phyloP scores from a whole-genome alignment of 176 grass and related monocot species.

The Typha latifolia region DNA sequence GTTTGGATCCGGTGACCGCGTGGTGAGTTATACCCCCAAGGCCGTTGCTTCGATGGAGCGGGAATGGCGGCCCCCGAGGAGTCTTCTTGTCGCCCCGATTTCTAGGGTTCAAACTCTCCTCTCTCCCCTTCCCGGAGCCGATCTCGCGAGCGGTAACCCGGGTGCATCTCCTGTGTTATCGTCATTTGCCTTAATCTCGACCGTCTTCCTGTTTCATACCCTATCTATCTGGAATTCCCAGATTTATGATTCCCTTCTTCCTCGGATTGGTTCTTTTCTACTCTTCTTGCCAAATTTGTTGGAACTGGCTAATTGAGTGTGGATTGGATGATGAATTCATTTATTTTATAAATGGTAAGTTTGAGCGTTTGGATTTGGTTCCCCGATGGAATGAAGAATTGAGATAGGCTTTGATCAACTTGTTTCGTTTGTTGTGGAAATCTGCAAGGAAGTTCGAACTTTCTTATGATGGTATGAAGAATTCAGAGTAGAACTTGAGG shows the following conservation, averaged over 20 bases:
- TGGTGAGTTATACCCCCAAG: not conserved
- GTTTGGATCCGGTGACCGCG: not conserved
- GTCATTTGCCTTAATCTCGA: slow-evolving; percentile 2
- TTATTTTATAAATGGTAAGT: not conserved
- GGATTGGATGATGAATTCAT: not conserved
- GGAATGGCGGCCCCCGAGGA: slow-evolving; percentile 22
- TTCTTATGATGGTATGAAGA: no score
- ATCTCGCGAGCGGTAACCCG: slow-evolving; percentile 20
- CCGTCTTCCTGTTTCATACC: not conserved
- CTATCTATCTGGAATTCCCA: not conserved
- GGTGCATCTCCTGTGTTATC: slow-evolving; percentile 12
- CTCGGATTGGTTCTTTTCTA: not conserved
- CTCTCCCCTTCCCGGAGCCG: not conserved
- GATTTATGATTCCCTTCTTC: not conserved
- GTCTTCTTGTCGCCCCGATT: slow-evolving; percentile 1
- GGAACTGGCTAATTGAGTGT: not conserved
- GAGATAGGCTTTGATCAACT: not conserved
- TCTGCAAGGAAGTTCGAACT: not conserved
- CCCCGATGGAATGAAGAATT: not conserved
- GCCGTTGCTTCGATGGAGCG: slow-evolving; percentile 23
- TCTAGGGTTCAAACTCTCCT: slow-evolving; percentile 4
- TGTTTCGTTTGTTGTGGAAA: not conserved
- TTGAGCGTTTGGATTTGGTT: not conserved
- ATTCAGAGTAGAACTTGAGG: no score
- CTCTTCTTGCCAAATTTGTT: not conserved